phyloP scores from a whole-genome alignment of 2,329 filamentous ascomycete species.

The Colletotrichum sp. region DNA sequence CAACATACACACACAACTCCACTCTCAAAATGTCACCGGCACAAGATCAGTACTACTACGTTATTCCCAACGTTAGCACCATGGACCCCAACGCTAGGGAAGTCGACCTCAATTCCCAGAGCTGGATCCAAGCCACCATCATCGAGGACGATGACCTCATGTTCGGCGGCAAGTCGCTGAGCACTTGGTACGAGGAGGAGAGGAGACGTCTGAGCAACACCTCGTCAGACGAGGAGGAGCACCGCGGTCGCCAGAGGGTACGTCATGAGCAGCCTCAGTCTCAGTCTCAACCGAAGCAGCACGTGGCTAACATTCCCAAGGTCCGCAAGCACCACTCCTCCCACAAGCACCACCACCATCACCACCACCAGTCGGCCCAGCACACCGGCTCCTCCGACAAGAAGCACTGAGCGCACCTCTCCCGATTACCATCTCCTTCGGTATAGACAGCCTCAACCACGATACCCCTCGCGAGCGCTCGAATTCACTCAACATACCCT shows the following conservation, averaged over 20 bases:
- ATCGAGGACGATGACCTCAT: constrained; percentile 67
- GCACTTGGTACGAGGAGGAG: constrained; percentile 66
- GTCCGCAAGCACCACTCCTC: constrained; percentile 22
- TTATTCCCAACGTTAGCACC: constrained; percentile 36
- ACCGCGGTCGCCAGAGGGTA: constrained; percentile 43
- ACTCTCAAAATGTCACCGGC: constrained; percentile 12
- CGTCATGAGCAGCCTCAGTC: constrained; percentile 9
- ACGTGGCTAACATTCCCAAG: constrained; percentile 5
- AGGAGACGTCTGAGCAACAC: constrained; percentile 46
- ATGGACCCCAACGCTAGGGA: constrained; percentile 37
- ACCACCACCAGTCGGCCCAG: constrained; percentile 12
- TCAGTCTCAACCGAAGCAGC: not conserved
- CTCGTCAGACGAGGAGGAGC: constrained; percentile 43
- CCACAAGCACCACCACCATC: constrained; percentile 15
- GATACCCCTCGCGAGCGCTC: constrained; percentile 18
- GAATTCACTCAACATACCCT: constrained; percentile 16
- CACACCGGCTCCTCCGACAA: constrained; percentile 15
- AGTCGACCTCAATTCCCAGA: constrained; percentile 36
- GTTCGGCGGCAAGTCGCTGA: constrained; percentile 65
- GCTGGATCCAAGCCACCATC: constrained; percentile 59
- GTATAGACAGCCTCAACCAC: constrained; percentile 15
- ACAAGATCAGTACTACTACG: constrained; percentile 27
- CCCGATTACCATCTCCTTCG: not conserved
- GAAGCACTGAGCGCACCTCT: constrained; percentile 12
- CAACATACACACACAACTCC: not conserved